Evolutionary conservation across 345 rosid species (phyloP).

Genomic region (Brassica cretica): DNA sequence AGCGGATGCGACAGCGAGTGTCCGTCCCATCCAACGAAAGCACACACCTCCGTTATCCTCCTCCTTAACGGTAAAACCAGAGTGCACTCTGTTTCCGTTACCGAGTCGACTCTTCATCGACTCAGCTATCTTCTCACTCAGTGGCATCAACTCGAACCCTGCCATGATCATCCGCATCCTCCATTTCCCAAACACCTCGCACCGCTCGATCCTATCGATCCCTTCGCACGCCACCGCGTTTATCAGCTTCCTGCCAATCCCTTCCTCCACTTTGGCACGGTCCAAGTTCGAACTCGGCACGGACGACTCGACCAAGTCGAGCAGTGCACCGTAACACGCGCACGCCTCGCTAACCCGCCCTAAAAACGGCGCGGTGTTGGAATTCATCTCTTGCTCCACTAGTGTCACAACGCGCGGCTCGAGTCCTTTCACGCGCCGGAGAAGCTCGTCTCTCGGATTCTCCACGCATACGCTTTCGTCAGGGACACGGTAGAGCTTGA

Average conservation of each 20-base stretch:
- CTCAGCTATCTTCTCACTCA: conserved; percentile 59
- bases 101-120: conserved; percentile 54
- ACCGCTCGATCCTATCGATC: conserved; percentile 76
- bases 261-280: conserved; percentile 61
- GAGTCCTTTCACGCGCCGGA: conserved; percentile 77
- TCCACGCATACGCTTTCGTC: conserved; percentile 91
- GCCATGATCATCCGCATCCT: conserved; percentile 93
- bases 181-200: conserved; percentile 97
- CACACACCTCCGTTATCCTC: conserved; percentile 78
- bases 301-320: conserved; percentile 74
- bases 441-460: conserved; percentile 87
- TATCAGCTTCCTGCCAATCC: conserved; percentile 57
- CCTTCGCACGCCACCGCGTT: conserved; percentile 93
- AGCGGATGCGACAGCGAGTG: conserved; percentile 92
- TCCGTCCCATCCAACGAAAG: conserved; percentile 87
- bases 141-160: conserved; percentile 64
- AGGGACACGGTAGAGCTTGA: conserved; percentile 64
- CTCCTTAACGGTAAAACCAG: conserved; percentile 75
- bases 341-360: conserved; percentile 57
- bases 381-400: conserved; percentile 71
- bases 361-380: conserved; percentile 69
- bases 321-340: conserved; percentile 65
- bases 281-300: conserved; percentile 46
- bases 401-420: conserved; percentile 76
- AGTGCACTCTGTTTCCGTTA: conserved; percentile 49